These are phyloP conservation scores for Glycine soja DNA, from an alignment of 306 rosid species.

Conservation along the genomic window DNA sequence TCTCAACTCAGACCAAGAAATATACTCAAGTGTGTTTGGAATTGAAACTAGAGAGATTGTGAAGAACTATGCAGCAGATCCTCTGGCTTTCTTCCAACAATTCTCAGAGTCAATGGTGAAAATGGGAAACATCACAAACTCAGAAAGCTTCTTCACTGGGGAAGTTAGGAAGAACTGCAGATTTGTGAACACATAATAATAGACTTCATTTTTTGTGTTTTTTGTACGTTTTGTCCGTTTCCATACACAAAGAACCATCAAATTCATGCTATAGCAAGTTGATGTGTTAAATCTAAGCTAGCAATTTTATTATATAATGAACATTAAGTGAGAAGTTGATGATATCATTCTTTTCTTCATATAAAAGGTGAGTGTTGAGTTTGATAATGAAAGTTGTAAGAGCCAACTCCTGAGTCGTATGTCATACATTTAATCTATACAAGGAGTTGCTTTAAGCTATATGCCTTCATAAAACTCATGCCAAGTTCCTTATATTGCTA, in stretches of 20 bases:
- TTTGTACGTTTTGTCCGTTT: conserved; percentile 23
- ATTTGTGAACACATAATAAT: conserved; percentile 73
- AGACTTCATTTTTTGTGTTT: background rate
- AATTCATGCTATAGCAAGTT: conserved; percentile 33
- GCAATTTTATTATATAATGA: conserved; percentile 12
- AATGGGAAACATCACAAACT: conserved; percentile 76
- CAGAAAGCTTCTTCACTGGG: conserved; percentile 68
- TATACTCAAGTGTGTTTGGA: conserved; percentile 77
- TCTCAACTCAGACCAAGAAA: conserved; percentile 78
- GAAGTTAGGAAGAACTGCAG: conserved; percentile 90
- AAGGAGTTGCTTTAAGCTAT: background rate
- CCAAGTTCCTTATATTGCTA: background rate
- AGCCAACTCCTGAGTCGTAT: background rate
- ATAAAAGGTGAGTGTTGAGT: background rate
- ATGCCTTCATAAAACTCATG: background rate
- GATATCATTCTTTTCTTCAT: conserved; percentile 7
- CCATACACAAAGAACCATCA: conserved; percentile 1
- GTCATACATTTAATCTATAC: background rate
- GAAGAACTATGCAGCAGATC: conserved; percentile 70
- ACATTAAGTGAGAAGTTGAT: conserved; percentile 17
- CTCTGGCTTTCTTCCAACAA: conserved; percentile 81
- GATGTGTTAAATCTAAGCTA: conserved; percentile 13
- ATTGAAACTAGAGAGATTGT: conserved; percentile 72
- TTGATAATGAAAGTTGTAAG: conserved; percentile 12
- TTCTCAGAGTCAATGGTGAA: conserved; percentile 90